Evolutionary conservation across 2,329 filamentous ascomycete species (phyloP).

Genomic region (Pestalotiopsis sp.): DNA sequence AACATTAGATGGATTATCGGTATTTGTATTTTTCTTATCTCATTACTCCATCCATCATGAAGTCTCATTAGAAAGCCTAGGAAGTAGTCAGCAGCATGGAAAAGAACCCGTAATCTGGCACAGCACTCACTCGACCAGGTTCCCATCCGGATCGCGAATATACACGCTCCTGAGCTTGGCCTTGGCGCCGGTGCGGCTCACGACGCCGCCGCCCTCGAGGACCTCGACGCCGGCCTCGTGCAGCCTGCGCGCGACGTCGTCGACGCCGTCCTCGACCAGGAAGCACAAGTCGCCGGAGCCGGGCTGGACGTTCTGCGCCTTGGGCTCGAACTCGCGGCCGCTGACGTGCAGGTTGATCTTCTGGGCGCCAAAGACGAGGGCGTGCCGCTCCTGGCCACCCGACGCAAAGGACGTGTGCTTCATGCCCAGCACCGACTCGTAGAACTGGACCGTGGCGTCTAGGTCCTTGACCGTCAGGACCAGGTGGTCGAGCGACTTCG

Average conservation of each 20-base stretch:
- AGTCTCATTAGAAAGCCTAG: conserved; percentile 13
- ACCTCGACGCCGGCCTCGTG: conserved; percentile 48
- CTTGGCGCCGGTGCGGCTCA: conserved; percentile 57
- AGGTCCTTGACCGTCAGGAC: conserved; percentile 61
- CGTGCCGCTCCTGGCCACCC: conserved; percentile 41
- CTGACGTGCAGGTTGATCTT: conserved; percentile 65
- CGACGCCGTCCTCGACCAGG: conserved; percentile 53
- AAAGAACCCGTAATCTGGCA: neutral
- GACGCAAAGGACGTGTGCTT: conserved; percentile 52
- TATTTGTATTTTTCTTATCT: neutral
- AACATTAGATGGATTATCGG: neutral
- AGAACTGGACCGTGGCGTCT: conserved; percentile 53
- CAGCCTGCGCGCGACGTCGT: conserved; percentile 45
- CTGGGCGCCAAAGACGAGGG: conserved; percentile 58
- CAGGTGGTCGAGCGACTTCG: conserved; percentile 59
- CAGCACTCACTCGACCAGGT: conserved; percentile 59
- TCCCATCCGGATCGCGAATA: conserved; percentile 63
- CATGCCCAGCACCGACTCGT: conserved; percentile 60
- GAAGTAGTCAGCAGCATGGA: neutral
- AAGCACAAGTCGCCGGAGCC: conserved; percentile 65
- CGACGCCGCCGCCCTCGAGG: conserved; percentile 52
- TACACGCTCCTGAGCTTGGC: conserved; percentile 61
- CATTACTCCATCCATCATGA: neutral
- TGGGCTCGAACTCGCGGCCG: conserved; percentile 63
- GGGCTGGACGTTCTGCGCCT: conserved; percentile 53